Conservation (phyloP, 768 basidiomycete species). For the Suillus discolor region DNA sequence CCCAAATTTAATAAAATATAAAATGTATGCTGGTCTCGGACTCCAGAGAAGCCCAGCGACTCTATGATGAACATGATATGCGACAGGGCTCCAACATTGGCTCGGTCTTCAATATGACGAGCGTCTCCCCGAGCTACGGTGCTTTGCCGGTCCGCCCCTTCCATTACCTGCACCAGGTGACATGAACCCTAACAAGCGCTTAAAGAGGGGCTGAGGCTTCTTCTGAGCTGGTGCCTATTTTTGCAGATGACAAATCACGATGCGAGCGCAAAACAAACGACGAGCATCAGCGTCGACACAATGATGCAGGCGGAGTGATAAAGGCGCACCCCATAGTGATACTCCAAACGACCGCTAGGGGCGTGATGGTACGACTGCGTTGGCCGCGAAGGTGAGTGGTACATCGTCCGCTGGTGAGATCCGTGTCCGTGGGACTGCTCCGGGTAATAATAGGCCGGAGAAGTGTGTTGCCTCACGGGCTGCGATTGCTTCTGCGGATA, state of each 20-base stretch:
- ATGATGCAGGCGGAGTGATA: conserved; percentile 13
- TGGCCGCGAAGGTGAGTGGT: conserved; percentile 29
- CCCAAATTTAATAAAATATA: neutral
- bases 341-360: conserved; percentile 19
- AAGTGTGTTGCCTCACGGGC: conserved; percentile 20
- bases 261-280: conserved; percentile 12
- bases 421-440: conserved; percentile 16
- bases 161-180: conserved; percentile 28
- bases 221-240: conserved; percentile 33
- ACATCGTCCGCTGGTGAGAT: conserved; percentile 19
- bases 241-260: conserved; percentile 5
- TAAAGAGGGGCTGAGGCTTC: conserved; percentile 34
- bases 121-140: conserved; percentile 19
- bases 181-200: conserved; percentile 31
- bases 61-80: neutral
- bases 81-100: neutral
- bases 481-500: conserved; percentile 26
- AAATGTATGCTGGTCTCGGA: neutral
- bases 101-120: conserved; percentile 22
- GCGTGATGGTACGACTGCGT: conserved; percentile 27
- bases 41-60: neutral
- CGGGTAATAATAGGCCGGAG: conserved; percentile 22
- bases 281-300: conserved; percentile 18
- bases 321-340: conserved; percentile 33
- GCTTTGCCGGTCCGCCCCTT: conserved; percentile 23